Evolutionary conservation across 202 grass and related monocot genomes (phyloP).

Genomic region (Bolboschoenoplectus hybrid): DNA sequence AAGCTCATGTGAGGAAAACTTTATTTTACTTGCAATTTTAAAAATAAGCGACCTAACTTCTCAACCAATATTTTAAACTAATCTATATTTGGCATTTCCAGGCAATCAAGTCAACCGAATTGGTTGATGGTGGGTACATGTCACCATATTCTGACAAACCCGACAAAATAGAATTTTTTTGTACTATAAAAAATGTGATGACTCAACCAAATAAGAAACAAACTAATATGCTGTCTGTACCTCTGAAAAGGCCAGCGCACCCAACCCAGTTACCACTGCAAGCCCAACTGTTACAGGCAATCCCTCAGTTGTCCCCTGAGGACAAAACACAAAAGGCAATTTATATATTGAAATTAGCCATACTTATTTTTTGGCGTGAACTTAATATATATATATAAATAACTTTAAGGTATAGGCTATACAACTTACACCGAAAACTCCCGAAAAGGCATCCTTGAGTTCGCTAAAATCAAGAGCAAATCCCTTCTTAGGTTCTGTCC

Average conservation of each 20-base stretch:
- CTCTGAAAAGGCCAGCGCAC: slow-evolving; percentile 85
- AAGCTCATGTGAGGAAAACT: neutral
- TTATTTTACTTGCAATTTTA: neutral
- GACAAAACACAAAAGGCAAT: neutral
- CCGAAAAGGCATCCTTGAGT: slow-evolving; percentile 45
- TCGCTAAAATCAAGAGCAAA: slow-evolving; percentile 63
- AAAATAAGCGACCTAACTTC: neutral
- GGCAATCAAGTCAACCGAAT: neutral
- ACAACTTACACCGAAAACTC: slow-evolving; percentile 63
- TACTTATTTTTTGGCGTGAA: neutral
- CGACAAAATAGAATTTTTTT: neutral
- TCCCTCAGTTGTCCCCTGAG: slow-evolving; percentile 69
- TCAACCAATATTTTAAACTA: neutral
- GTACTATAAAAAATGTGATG: neutral
- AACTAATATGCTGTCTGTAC: slow-evolving; percentile 32
- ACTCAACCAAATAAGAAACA: neutral
- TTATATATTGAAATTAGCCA: neutral
- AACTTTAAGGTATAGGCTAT: slow-evolving; percentile 1
- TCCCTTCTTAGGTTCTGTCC: slow-evolving; percentile 67
- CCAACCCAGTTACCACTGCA: slow-evolving; percentile 79
- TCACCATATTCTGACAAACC: neutral
- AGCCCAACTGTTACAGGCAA: slow-evolving; percentile 77
- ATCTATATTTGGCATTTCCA: neutral
- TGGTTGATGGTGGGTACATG: neutral
- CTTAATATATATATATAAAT: neutral